phyloP scores from a whole-genome alignment of 352 stramenopile species.

The Phytopythium sindhum region DNA sequence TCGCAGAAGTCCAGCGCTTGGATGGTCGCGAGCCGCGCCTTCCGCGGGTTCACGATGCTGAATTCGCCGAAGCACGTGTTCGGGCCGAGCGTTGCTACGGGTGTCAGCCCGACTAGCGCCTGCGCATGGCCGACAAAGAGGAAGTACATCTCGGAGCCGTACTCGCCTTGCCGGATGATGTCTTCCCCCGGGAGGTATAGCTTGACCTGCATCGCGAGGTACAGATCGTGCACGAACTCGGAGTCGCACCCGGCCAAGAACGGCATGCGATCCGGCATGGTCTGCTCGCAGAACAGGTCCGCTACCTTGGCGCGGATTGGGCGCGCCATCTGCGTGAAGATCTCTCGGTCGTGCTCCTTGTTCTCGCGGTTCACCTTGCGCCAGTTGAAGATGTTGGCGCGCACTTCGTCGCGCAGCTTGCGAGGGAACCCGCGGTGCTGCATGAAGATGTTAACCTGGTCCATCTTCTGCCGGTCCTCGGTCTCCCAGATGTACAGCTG shows the following conservation, averaged over 20 bases:
- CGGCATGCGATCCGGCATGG: slow-evolving; percentile 67
- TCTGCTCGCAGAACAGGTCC: slow-evolving; percentile 61
- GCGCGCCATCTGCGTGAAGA: slow-evolving; percentile 69
- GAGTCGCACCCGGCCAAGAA: slow-evolving; percentile 69
- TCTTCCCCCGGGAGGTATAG: slow-evolving; percentile 76
- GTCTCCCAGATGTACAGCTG: slow-evolving; percentile 72
- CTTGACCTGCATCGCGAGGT: slow-evolving; percentile 66
- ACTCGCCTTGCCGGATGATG: slow-evolving; percentile 77
- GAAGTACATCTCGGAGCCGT: slow-evolving; percentile 82
- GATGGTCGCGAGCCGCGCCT: slow-evolving; percentile 68
- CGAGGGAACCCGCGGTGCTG: slow-evolving; percentile 51
- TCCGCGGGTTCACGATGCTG: slow-evolving; percentile 67
- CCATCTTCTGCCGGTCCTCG: slow-evolving; percentile 67
- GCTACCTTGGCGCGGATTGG: slow-evolving; percentile 75
- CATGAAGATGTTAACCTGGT: slow-evolving; percentile 78
- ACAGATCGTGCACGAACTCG: slow-evolving; percentile 80
- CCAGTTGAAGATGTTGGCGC: slow-evolving; percentile 76
- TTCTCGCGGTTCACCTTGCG: slow-evolving; percentile 70
- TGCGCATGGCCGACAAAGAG: slow-evolving; percentile 74
- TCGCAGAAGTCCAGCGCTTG: slow-evolving; percentile 80
- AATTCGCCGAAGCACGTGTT: slow-evolving; percentile 83
- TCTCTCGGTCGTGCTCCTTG: slow-evolving; percentile 56
- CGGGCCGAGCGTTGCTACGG: slow-evolving; percentile 59
- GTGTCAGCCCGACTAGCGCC: slow-evolving; percentile 57
- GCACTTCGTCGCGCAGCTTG: slow-evolving; percentile 72